Percentiles rank a stretch among this genome's conserved stretches.
These are phyloP conservation scores for Globisporangium mamillatum DNA, from an alignment of 352 stramenopile genomes.

Conservation along the genomic window DNA sequence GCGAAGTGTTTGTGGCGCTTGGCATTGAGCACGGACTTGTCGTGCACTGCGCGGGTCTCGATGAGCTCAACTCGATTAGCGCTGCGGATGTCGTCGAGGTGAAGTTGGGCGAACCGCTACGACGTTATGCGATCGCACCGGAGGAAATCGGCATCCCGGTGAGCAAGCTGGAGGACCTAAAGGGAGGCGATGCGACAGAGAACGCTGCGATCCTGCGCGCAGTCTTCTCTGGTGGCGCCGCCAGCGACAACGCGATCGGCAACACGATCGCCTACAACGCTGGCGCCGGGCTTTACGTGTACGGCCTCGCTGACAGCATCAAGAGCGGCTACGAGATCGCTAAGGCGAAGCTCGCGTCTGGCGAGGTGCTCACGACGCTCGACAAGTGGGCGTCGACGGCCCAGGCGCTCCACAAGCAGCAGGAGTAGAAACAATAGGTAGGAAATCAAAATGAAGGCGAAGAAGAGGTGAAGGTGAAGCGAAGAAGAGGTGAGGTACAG, in stretches of 20 bases:
- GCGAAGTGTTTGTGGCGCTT: constrained; percentile 82
- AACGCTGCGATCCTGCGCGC: constrained; percentile 94
- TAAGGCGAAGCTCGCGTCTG: constrained; percentile 62
- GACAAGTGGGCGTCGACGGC: constrained; percentile 64
- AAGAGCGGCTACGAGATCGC: constrained; percentile 87
- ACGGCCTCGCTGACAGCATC: constrained; percentile 88
- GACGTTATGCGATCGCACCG: constrained; percentile 41
- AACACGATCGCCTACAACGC: constrained; percentile 98
- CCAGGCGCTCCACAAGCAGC: constrained; percentile 41
- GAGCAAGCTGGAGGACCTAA: constrained; percentile 93
- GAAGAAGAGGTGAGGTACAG: background rate
- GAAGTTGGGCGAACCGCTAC: constrained; percentile 40
- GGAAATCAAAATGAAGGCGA: background rate
- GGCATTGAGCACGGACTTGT: constrained; percentile 97
- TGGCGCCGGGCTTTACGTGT: constrained; percentile 97
- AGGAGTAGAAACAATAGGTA: constrained; percentile 4
- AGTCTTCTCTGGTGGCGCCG: constrained; percentile 78
- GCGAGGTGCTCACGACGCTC: constrained; percentile 57
- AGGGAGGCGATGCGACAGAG: constrained; percentile 92
- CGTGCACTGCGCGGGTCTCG: constrained; percentile 97
- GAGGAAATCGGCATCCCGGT: constrained; percentile 86
- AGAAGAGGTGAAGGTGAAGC: background rate
- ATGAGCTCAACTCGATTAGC: constrained; percentile 98
- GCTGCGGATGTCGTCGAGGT: constrained; percentile 79
- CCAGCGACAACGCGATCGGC: constrained; percentile 92